Conservation (phyloP, 192 early-diverging fungal species). For the Linnemannia exigua region DNA sequence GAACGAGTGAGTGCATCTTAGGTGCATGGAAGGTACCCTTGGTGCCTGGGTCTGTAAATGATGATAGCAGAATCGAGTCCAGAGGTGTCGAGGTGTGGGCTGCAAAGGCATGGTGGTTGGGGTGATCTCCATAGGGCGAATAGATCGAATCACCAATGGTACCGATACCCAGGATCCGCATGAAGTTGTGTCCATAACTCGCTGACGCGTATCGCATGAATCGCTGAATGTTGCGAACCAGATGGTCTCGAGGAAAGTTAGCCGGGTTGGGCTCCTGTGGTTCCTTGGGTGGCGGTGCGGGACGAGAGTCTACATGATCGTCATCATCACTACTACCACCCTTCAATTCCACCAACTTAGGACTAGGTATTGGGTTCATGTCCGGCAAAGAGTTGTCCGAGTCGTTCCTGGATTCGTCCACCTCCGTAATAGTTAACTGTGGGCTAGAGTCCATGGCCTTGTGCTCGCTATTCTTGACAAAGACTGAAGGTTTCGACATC, state of each 20-base stretch:
- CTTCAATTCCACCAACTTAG: slow-evolving; percentile 7
- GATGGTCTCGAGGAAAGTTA: slow-evolving; percentile 69
- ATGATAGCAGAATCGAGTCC: slow-evolving; percentile 82
- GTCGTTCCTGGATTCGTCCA: slow-evolving; percentile 35
- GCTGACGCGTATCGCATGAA: slow-evolving; percentile 79
- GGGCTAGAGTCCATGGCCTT: slow-evolving; percentile 23
- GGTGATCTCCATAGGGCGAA: slow-evolving; percentile 61
- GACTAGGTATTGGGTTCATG: not conserved
- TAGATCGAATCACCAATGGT: slow-evolving; percentile 57
- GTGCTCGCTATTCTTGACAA: slow-evolving; percentile 31
- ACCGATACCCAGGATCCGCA: slow-evolving; percentile 80
- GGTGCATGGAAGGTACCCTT: slow-evolving; percentile 60
- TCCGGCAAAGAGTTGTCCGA: slow-evolving; percentile 34
- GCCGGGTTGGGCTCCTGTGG: slow-evolving; percentile 55
- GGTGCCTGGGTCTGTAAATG: slow-evolving; percentile 62
- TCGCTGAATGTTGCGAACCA: slow-evolving; percentile 76
- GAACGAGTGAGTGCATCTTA: slow-evolving; percentile 78
- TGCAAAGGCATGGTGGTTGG: slow-evolving; percentile 85
- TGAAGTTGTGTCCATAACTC: slow-evolving; percentile 80
- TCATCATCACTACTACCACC: not conserved
- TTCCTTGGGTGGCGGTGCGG: slow-evolving; percentile 45
- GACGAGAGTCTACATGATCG: slow-evolving; percentile 24
- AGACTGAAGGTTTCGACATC: slow-evolving; percentile 36
- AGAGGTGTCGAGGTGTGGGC: slow-evolving; percentile 81
- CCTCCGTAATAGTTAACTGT: slow-evolving; percentile 45